Percentiles rank a stretch among this genome's conserved stretches.
These are phyloP conservation scores for Penicillium pulvis DNA, from an alignment of 495 filamentous ascomycete genomes.

Conservation along the genomic window DNA sequence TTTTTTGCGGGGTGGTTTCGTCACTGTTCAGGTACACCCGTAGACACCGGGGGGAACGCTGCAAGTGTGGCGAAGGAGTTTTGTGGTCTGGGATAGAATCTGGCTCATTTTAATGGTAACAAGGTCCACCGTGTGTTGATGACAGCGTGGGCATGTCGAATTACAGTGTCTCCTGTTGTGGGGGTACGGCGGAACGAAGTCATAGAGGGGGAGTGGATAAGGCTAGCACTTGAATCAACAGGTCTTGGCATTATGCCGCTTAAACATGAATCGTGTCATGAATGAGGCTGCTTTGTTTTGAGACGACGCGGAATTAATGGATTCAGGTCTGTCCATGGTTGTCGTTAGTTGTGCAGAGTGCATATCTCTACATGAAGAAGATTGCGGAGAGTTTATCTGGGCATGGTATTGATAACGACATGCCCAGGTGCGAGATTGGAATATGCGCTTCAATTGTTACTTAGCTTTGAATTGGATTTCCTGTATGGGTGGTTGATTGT, in stretches of 20 bases:
- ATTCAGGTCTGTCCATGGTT: background rate
- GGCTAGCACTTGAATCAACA: background rate
- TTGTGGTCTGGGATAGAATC: background rate
- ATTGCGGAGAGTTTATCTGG: background rate
- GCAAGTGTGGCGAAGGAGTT: background rate
- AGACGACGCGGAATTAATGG: background rate
- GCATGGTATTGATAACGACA: background rate
- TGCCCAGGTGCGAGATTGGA: no score
- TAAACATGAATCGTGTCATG: no score
- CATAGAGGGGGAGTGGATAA: conserved; percentile 4
- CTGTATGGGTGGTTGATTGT: no score
- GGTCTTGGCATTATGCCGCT: conserved; percentile 1
- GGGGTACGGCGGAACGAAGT: background rate
- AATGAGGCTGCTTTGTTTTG: background rate
- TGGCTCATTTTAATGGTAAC: background rate
- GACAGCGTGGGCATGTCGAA: background rate
- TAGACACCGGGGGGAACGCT: background rate
- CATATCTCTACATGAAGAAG: no score
- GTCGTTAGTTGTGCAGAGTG: no score
- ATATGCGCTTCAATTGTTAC: background rate
- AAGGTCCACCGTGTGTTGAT: background rate
- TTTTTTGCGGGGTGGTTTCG: background rate
- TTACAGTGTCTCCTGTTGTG: background rate
- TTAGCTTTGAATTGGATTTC: background rate
- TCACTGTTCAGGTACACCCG: background rate